Evolutionary conservation across 192 early-diverging fungal genomes (phyloP).

Genomic region (Linderina pennispora): DNA sequence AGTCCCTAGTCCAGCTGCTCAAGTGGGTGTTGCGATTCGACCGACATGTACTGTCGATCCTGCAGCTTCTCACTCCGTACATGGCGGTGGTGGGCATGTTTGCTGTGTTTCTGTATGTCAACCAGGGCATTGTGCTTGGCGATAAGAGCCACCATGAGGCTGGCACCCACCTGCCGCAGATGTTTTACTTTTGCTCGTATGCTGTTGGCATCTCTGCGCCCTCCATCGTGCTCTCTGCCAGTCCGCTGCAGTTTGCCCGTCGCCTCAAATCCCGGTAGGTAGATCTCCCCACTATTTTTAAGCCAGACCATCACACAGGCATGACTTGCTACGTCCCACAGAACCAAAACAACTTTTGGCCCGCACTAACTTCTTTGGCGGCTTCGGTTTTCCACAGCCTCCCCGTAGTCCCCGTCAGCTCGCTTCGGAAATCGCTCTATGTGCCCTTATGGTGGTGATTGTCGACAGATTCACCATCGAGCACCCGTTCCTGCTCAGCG

Average conservation of each 20-base stretch:
- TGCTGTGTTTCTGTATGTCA: slow-evolving; percentile 65
- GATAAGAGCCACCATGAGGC: slow-evolving; percentile 82
- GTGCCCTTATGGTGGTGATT: slow-evolving; percentile 24
- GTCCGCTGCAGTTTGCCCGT: slow-evolving; percentile 19
- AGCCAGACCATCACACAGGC: no score
- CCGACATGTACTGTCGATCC: background rate
- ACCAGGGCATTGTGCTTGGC: slow-evolving; percentile 83
- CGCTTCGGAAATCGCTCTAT: background rate
- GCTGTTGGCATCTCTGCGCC: slow-evolving; percentile 46
- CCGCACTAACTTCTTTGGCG: no score
- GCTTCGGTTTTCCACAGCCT: no score
- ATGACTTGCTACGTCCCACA: no score
- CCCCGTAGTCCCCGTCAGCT: background rate
- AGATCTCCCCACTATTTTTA: no score
- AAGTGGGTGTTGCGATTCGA: slow-evolving; percentile 1
- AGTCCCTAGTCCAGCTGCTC: slow-evolving; percentile 1
- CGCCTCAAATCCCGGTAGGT: no score
- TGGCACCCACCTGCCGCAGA: slow-evolving; percentile 72
- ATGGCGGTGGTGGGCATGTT: slow-evolving; percentile 42
- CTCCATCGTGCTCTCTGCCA: slow-evolving; percentile 27
- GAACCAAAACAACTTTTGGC: no score
- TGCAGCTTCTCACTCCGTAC: slow-evolving; percentile 10
- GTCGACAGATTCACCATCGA: slow-evolving; percentile 62
- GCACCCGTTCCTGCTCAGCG: slow-evolving; percentile 89
- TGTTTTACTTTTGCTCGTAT: slow-evolving; percentile 79